Base-by-base conservation (phyloP, 495 filamentous ascomycete species). In the Hypomontagnella monticulosa region DNA sequence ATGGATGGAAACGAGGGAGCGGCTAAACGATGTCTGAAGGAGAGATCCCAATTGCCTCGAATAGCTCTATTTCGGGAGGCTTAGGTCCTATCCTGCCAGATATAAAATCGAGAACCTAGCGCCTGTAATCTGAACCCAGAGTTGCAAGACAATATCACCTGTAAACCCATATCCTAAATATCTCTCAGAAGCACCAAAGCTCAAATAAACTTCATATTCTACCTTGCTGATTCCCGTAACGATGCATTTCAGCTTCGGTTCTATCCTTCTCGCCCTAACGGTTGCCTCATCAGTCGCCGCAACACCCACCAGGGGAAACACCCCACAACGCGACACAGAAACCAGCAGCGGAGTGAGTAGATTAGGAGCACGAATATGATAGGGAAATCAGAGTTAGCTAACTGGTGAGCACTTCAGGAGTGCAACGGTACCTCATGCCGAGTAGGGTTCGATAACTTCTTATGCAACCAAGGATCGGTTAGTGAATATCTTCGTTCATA, bases 361-460 rank as follows among this genome's bases (percentile, higher is more conserved):
- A 16, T 37, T 8, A 4, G 27, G 1, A 10, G 14, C 19, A 30
- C n/a, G n/a, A n/a, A n/a, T n/a, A n/a, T n/a, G 27, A 12, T 47
- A 12, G 14, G 9, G 9, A 9, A 0, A 7, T 11, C 14, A 16
- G 14, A 15, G 43, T 2, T 27, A 18, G 9, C 34, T 44, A 6
- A 55, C 23, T 12, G 18, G 15, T 32, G 5, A 16, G 18, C 0
- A 18, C 3, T 38, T 4, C 20, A 57, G 53, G 11, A 4, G 12
- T 57, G 53, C 53, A 57, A 57, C 4, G 53, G 53, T 11, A 57
- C 53, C 10, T 57, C 53, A 7, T 57, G 53, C 53, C 3, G 9
- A 46, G 42, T 57, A 0, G 41, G 27, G 3, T 37, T 57, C 18
- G 30, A 19, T n/a, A 47, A 57, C 41, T 36, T 36, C 16, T 3